phyloP scores from a whole-genome alignment of 352 stramenopile species.

The Pythium periplocum region DNA sequence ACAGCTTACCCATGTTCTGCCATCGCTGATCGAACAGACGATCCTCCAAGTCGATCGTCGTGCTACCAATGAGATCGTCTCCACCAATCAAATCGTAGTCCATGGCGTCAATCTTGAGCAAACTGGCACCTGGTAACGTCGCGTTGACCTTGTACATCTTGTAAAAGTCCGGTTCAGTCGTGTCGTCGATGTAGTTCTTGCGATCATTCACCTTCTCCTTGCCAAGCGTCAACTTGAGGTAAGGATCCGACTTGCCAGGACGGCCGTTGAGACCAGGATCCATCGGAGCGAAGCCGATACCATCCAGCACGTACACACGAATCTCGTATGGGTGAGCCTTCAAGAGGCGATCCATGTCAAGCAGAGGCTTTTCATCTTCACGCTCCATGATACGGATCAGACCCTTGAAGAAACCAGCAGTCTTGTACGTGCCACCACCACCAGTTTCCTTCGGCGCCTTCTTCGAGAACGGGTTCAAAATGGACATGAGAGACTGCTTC shows the following conservation, averaged over 20 bases:
- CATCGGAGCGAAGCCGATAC: slow-evolving; percentile 81
- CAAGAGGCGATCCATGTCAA: slow-evolving; percentile 68
- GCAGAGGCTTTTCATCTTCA: slow-evolving; percentile 71
- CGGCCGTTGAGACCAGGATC: slow-evolving; percentile 79
- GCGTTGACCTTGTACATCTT: slow-evolving; percentile 85
- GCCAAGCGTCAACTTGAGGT: slow-evolving; percentile 79
- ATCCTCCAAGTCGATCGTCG: slow-evolving; percentile 92
- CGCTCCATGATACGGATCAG: slow-evolving; percentile 85
- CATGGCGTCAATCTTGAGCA: slow-evolving; percentile 86
- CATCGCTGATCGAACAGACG: slow-evolving; percentile 88
- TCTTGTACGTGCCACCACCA: slow-evolving; percentile 63
- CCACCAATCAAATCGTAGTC: slow-evolving; percentile 88
- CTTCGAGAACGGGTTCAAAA: slow-evolving; percentile 71
- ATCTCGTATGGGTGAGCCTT: slow-evolving; percentile 78
- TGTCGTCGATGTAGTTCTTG: slow-evolving; percentile 89
- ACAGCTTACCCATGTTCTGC: slow-evolving; percentile 84
- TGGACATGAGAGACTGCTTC: slow-evolving; percentile 48
- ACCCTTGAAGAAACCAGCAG: slow-evolving; percentile 88
- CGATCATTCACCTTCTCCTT: slow-evolving; percentile 85
- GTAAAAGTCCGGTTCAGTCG: slow-evolving; percentile 89
- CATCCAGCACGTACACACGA: slow-evolving; percentile 85
- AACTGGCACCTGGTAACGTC: slow-evolving; percentile 78
- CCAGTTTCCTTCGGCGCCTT: slow-evolving; percentile 33
- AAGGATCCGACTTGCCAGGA: slow-evolving; percentile 85
- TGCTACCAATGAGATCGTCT: slow-evolving; percentile 91